Evolutionary conservation across 495 filamentous ascomycete genomes (phyloP), one percentile per base, ranked within the genome.

Genomic region (Tuber indicum): DNA sequence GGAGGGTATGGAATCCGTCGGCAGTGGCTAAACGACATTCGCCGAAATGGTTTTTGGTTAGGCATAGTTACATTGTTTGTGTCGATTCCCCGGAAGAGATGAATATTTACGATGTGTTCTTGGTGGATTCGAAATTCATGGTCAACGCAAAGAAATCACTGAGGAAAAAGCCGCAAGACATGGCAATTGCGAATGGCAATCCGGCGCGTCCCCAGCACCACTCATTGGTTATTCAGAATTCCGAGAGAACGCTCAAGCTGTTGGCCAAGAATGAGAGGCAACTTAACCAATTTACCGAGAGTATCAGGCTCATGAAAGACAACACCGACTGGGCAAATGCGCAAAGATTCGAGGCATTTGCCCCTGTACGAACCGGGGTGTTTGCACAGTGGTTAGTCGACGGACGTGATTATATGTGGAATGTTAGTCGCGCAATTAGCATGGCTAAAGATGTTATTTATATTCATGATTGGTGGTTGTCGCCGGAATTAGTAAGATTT

Each of bases 381-480:
- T 94, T 94, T 86, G 96, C 95, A 5, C 94, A 97, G 82, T 98
- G 95, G 96, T 87, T 99, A 9, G 96, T 99, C 3, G 96, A 99
- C 85, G 96, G 93, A 21, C 89, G 96, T 72, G 96, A 99, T 82
- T 95, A 98, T 85, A 98, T 98, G 95, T 99, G 96, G 96, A 94
- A 97, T 81, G 94, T 98, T 10, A 97, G 94, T 9, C 90, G 96
- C 73, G 96, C 96, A 3, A 98, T 99, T 84, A 97, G 92, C 84
- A 97, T 97, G 90, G 96, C 96, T 17, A 93, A 93, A 82, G 96
- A 99, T 86, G 96, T 99, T 52, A 94, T 99, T 77, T 98, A 98
- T 84, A 99, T 99, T 73, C 96, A 99, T 84, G 96, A 98, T 84
- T 99, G 96, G 96, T 99, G 96, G 96, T 83, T 99, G 74, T 97